Conservation (phyloP, 2,329 filamentous ascomycete genomes). For the Colletotrichum scovillei region DNA sequence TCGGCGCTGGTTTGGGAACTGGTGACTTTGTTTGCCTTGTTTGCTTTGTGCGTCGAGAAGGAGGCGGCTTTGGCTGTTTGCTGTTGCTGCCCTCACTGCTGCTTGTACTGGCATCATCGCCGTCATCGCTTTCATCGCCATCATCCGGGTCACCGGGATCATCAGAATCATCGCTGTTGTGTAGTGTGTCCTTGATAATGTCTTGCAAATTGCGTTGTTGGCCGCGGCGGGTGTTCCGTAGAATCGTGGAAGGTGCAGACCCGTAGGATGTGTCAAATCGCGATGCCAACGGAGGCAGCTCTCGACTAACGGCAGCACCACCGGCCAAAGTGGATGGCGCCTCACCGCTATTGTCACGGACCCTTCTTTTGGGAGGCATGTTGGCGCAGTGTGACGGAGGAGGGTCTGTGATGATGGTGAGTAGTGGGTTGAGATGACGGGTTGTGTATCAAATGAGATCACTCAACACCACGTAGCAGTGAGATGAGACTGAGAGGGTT, state of each 20-base stretch:
- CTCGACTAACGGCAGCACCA: constrained; percentile 37
- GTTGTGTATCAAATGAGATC: constrained; percentile 11
- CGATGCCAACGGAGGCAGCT: constrained; percentile 38
- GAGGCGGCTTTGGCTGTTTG: background rate
- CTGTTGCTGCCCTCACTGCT: background rate
- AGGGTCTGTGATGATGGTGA: constrained; percentile 2
- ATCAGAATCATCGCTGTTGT: constrained; percentile 20
- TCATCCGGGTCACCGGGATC: background rate
- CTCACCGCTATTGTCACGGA: constrained; percentile 15
- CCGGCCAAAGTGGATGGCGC: background rate
- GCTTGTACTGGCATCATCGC: background rate
- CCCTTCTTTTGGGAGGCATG: constrained; percentile 32
- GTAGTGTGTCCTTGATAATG: constrained; percentile 36
- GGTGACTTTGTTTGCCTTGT: background rate
- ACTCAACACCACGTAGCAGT: background rate
- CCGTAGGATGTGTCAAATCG: constrained; percentile 40
- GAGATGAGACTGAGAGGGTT: background rate
- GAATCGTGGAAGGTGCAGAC: constrained; percentile 34
- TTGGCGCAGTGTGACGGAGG: constrained; percentile 2
- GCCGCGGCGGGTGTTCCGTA: constrained; percentile 39
- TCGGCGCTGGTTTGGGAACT: background rate
- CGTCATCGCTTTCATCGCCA: background rate
- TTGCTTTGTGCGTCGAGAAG: background rate
- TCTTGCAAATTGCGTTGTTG: constrained; percentile 36
- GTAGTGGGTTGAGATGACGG: background rate